Evolutionary conservation across 139 green algal genomes (phyloP).

Genomic region (Chlamydomonas schloesseri): DNA sequence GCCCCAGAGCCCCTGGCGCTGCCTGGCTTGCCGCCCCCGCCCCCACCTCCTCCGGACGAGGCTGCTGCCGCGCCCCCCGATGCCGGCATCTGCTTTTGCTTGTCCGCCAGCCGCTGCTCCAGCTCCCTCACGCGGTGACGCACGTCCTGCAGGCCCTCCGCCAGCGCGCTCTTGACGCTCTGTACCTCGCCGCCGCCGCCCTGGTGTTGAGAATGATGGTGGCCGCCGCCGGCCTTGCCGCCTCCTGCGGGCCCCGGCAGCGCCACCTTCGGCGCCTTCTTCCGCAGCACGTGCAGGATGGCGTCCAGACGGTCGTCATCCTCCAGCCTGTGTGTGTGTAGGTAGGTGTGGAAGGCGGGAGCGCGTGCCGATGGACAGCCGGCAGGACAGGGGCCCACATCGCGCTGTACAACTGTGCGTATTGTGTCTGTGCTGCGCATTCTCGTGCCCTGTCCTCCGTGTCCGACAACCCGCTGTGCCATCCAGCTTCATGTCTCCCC

Average conservation of each 20-base stretch:
- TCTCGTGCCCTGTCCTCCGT: too few relatives aligned
- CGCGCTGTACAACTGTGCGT: too few relatives aligned
- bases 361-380: too few relatives aligned
- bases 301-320: conserved; percentile 73
- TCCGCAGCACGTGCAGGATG: conserved; percentile 65
- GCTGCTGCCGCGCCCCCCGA: too few relatives aligned
- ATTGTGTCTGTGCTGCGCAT: too few relatives aligned
- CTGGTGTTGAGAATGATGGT: not conserved
- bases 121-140: conserved; percentile 25
- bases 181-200: not conserved
- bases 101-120: conserved; percentile 24
- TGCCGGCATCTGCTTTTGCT: not conserved
- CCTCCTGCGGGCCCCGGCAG: not conserved
- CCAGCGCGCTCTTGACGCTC: conserved; percentile 47
- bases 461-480: too few relatives aligned
- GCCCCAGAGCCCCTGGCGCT: too few relatives aligned
- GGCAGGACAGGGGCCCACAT: too few relatives aligned
- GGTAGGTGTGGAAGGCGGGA: not conserved
- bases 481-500: too few relatives aligned
- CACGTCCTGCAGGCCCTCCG: conserved; percentile 42
- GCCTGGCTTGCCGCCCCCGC: too few relatives aligned
- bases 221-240: not conserved
- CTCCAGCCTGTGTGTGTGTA: conserved; percentile 67
- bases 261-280: conserved; percentile 46
- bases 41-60: too few relatives aligned